Evolutionary conservation across 441 rosid species (phyloP), one percentile per base, ranked within the genome.

Genomic region (Sinapis alba): DNA sequence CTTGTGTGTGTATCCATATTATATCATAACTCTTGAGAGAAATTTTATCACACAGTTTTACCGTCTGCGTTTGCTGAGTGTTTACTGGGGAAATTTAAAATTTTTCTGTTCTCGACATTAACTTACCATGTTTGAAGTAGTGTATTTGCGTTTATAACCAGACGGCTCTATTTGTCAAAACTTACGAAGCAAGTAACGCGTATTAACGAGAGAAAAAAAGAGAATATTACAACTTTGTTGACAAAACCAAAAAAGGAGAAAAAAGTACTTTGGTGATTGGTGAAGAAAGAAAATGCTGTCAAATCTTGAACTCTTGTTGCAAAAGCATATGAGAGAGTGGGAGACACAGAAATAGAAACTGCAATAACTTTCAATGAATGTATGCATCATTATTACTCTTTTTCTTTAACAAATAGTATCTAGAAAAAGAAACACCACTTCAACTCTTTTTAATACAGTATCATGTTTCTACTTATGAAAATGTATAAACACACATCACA

Each of bases 291-390:
- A 51, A 61, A 6, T 47, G 54, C 62, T 62, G 36, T 45, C 57
- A n/a, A 68, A 51, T 61, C 69, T 68, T 68, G 45, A 68, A 75
- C 63, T 26, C 47, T 51, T 59, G 62, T 47, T 47, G 11, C 45
- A 56, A 67, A 66, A 66, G 72, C 67, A 66, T 45, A 18, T 47
- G 38, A 45, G 11, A 74, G 15, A 75, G 79, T 75, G 73, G 73
- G 69, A 61, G 45, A 61, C 78, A 68, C 54, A 24, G n/a, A 50
- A 61, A 62, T 51, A 61, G 45, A 61, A 51, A 24, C 36, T 41
- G 21, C 58, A 26, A 7, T 47, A 58, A 53, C 64, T 67, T 68
- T 74, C 68, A 60, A 15, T 60, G 27, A 74, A 59, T 51, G 13
- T 51, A 24, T 51, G 13, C 19, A 24, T 68, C 68, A 68, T 75